Percentiles rank a stretch among this genome's conserved stretches.
Conservation (phyloP, 192 early-diverging fungal species). For the Borealophlyctis nickersoniae region DNA sequence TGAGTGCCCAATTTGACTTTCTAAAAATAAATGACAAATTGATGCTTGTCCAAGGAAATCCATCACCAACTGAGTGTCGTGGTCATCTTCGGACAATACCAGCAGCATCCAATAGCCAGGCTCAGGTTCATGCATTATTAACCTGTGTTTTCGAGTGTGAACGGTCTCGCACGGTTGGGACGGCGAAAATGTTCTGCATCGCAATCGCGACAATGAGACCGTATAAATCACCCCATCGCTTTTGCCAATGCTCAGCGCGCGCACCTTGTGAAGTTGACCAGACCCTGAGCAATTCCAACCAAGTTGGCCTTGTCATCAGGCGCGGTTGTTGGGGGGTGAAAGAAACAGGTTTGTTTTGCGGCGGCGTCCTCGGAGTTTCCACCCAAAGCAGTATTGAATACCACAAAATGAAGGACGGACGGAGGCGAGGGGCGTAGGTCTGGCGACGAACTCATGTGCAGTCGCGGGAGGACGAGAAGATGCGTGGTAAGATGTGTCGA, state of each 20-base stretch:
- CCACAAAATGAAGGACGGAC: conserved; percentile 3
- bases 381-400: conserved; percentile 17
- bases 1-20: conserved; percentile 25
- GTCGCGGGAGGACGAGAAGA: too few species aligned
- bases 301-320: conserved; percentile 23
- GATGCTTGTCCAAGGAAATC: too few species aligned
- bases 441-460: neutral
- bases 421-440: neutral
- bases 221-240: too few species aligned
- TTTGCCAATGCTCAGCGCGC: too few species aligned
- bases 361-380: conserved; percentile 13
- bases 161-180: conserved; percentile 26
- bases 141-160: conserved; percentile 25
- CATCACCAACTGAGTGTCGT: too few species aligned
- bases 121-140: conserved; percentile 24
- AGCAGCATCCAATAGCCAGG: conserved; percentile 33
- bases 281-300: conserved; percentile 29
- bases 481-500: too few species aligned
- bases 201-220: neutral
- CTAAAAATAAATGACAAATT: too few species aligned
- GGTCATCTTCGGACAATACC: too few species aligned
- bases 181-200: conserved; percentile 26
- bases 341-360: conserved; percentile 27
- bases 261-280: conserved; percentile 31
- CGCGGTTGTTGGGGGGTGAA: conserved; percentile 16